phyloP scores from a whole-genome alignment of 352 stramenopile genomes.

The Globisporangium paroecandrum region DNA sequence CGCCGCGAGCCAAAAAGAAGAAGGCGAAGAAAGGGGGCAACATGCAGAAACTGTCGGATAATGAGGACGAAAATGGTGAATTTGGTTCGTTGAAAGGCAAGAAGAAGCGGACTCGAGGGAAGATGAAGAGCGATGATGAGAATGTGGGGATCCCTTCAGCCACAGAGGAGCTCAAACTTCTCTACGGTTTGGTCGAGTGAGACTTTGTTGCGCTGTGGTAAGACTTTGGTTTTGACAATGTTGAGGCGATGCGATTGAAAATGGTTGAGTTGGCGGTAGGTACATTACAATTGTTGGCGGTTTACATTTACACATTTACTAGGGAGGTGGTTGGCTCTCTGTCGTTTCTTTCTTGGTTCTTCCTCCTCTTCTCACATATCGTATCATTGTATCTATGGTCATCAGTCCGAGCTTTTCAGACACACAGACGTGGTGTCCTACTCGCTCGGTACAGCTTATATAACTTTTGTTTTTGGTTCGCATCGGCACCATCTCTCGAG shows the following conservation, averaged over 20 bases:
- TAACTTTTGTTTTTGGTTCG: constrained; percentile 4
- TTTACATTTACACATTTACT: constrained; percentile 8
- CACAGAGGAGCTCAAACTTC: constrained; percentile 10
- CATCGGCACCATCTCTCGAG: constrained; percentile 2
- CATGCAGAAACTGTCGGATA: background rate
- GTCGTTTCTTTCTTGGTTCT: background rate
- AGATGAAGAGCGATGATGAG: background rate
- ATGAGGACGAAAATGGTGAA: background rate
- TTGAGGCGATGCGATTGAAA: background rate
- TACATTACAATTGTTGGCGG: background rate
- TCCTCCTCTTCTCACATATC: background rate
- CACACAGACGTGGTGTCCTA: background rate
- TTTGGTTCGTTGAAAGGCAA: background rate
- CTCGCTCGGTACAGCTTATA: constrained; percentile 6
- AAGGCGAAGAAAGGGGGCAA: background rate
- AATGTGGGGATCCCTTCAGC: background rate
- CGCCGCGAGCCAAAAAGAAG: constrained; percentile 22
- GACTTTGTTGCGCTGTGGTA: background rate
- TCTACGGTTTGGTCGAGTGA: constrained; percentile 3
- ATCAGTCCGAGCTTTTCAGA: background rate
- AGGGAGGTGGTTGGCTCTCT: background rate
- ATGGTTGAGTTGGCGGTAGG: background rate
- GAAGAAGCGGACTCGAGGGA: background rate
- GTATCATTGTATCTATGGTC: constrained; percentile 2
- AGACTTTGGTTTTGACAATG: background rate